These are phyloP conservation scores for Xylariaceae sp. DNA, from an alignment of 2,329 filamentous ascomycete species.

Conservation along the genomic window DNA sequence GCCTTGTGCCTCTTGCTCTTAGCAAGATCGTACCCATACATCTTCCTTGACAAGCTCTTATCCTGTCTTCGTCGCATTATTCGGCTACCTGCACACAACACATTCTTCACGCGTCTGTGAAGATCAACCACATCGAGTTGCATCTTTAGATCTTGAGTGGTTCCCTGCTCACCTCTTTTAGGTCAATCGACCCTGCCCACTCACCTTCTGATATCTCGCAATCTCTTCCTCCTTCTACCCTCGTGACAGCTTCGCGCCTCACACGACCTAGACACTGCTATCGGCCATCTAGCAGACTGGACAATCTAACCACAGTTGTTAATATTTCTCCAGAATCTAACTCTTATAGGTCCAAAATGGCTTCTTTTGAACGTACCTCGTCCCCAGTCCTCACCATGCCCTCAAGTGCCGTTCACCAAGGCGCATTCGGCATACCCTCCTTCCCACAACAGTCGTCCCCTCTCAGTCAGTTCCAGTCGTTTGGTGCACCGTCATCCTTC, in stretches of 20 bases:
- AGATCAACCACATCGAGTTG: slow-evolving; percentile 1
- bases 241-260: slow-evolving; percentile 2
- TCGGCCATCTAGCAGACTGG: slow-evolving; percentile 1
- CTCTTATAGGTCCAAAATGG: slow-evolving; percentile 29
- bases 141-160: slow-evolving; percentile 8
- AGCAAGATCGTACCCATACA: slow-evolving; percentile 1
- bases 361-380: slow-evolving; percentile 33
- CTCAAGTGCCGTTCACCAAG: slow-evolving; percentile 38
- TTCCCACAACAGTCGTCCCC: slow-evolving; percentile 33
- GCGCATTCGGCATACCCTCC: slow-evolving; percentile 35
- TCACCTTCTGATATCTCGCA: slow-evolving; percentile 5
- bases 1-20: slow-evolving; percentile 2
- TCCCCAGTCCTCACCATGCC: slow-evolving; percentile 38
- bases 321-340: slow-evolving; percentile 26
- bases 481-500: slow-evolving; percentile 31
- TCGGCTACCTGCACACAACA: neutral
- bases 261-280: too few relatives aligned
- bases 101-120: too few relatives aligned
- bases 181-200: slow-evolving; percentile 17
- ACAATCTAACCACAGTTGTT: slow-evolving; percentile 23
- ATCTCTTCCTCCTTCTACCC: slow-evolving; percentile 1
- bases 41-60: slow-evolving; percentile 1
- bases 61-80: too few relatives aligned
- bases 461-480: slow-evolving; percentile 27
- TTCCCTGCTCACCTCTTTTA: slow-evolving; percentile 18